Evolutionary conservation across 805 yeast species (phyloP).

Genomic region (Wickerhamiella azymoides): DNA sequence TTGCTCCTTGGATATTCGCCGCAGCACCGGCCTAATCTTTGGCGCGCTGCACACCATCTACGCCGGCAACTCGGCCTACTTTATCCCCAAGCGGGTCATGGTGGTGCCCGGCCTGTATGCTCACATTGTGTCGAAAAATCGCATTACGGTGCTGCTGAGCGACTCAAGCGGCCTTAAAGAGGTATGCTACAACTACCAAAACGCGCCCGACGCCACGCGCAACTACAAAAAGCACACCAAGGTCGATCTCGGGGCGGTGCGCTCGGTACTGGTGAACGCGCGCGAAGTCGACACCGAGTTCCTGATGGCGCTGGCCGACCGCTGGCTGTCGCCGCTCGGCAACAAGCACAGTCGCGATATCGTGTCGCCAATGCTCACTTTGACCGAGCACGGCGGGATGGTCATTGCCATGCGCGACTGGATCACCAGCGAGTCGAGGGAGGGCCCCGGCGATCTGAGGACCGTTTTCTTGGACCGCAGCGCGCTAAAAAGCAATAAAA

Average conservation of each 20-base stretch:
- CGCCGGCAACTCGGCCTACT: constrained; percentile 67
- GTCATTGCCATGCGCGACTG: constrained; percentile 86
- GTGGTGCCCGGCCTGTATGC: constrained; percentile 81
- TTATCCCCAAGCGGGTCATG: constrained; percentile 64
- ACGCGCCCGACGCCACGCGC: constrained; percentile 71
- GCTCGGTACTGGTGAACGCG: constrained; percentile 84
- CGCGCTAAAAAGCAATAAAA: constrained; percentile 57
- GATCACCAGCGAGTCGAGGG: constrained; percentile 38
- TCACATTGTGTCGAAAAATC: constrained; percentile 51
- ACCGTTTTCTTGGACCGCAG: constrained; percentile 46
- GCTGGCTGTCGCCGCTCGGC: constrained; percentile 87
- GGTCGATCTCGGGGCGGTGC: constrained; percentile 64
- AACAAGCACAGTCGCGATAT: constrained; percentile 61
- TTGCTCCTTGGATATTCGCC: constrained; percentile 53
- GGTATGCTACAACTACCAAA: constrained; percentile 85
- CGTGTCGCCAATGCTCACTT: constrained; percentile 75
- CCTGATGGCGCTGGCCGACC: constrained; percentile 69
- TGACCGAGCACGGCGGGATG: constrained; percentile 93
- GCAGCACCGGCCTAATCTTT: constrained; percentile 73
- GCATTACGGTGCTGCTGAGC: constrained; percentile 62
- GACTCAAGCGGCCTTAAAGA: constrained; percentile 83
- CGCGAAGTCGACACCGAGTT: constrained; percentile 87
- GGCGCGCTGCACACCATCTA: constrained; percentile 72
- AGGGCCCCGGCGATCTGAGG: constrained; percentile 43
- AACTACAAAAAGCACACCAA: constrained; percentile 61